These are phyloP conservation scores for Viola pubescens DNA, from an alignment of 441 rosid genomes.

Conservation along the genomic window DNA sequence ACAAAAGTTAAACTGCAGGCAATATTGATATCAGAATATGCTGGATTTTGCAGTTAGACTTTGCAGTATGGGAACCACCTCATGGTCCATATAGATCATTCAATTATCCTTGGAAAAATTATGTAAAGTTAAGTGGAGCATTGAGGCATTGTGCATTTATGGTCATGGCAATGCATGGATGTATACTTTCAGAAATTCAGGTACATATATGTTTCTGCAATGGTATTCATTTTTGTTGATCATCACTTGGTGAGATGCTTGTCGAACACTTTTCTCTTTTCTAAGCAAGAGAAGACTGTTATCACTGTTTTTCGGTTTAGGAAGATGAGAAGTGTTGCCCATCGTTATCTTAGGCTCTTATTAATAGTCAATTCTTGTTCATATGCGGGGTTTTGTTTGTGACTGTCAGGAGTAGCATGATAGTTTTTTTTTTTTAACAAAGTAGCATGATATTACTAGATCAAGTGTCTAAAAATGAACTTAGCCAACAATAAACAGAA, in stretches of 20 bases:
- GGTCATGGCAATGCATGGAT: constrained; percentile 84
- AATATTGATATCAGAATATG: not conserved
- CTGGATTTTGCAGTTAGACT: constrained; percentile 41
- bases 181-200: constrained; percentile 76
- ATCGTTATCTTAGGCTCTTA: no score
- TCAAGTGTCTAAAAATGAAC: no score
- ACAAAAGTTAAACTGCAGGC: not conserved
- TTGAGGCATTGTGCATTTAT: constrained; percentile 65
- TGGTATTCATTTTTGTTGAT: no score
- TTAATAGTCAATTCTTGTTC: no score
- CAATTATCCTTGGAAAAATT: constrained; percentile 56
- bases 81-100: constrained; percentile 52
- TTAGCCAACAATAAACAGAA: no score
- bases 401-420: no score
- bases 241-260: not conserved
- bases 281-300: not conserved
- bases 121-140: constrained; percentile 56
- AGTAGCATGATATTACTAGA: no score
- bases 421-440: no score
- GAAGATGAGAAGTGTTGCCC: no score
- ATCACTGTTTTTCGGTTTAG: no score
- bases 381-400: no score
- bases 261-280: not conserved
- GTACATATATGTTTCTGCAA: constrained; percentile 18
- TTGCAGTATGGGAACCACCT: constrained; percentile 81